Conservation (phyloP, 2,329 filamentous ascomycete species). For the Biscogniauxia marginata region DNA sequence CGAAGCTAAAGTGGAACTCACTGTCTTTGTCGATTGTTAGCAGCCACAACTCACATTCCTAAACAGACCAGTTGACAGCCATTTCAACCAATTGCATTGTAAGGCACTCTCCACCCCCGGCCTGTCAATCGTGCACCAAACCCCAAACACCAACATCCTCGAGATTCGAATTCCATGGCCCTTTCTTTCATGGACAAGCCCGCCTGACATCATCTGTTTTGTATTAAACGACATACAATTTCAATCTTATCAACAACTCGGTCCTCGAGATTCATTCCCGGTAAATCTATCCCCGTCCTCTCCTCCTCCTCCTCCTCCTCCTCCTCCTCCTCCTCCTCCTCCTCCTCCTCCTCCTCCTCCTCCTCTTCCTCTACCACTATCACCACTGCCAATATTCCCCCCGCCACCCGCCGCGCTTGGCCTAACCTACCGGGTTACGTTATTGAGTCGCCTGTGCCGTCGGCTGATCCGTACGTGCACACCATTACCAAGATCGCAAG, state of each 20-base stretch:
- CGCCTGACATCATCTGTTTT: not conserved
- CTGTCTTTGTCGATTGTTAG: not conserved
- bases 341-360: not conserved
- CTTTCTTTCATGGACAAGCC: not conserved
- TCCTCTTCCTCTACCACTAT: not conserved
- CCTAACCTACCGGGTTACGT: not conserved
- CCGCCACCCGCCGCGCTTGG: not conserved
- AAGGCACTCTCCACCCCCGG: not conserved
- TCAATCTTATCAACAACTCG: not conserved
- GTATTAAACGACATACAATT: not conserved
- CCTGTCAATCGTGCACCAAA: not conserved
- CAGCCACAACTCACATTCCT: not conserved
- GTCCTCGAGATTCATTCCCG: not conserved
- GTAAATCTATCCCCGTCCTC: not conserved
- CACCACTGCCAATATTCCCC: not conserved
- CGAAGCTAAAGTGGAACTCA: too few relatives aligned
- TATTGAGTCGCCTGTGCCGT: conserved; percentile 1
- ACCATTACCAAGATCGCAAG: conserved; percentile 6
- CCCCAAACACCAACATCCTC: not conserved
- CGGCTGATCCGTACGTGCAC: not conserved
- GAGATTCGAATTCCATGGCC: not conserved
- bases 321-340: not conserved
- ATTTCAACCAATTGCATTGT: not conserved
- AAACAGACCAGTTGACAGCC: not conserved
- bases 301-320: too few relatives aligned